phyloP scores from a whole-genome alignment of 306 rosid genomes.

The Cucumis hystrix region DNA sequence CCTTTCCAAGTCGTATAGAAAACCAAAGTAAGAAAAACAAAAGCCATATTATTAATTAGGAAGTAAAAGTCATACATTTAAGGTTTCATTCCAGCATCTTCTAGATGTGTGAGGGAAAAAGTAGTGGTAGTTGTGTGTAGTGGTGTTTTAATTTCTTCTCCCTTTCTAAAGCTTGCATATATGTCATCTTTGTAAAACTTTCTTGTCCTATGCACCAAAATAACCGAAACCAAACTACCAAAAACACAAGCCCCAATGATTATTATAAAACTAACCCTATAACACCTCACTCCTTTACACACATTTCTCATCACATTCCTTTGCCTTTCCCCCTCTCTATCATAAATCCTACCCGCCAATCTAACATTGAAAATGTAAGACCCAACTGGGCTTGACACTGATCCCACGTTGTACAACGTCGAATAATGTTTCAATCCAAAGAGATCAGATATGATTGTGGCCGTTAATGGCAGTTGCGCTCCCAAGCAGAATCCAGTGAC shows the following conservation, averaged over 20 bases:
- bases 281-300: background rate
- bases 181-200: background rate
- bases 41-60: too few species aligned
- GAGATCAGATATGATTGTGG: background rate
- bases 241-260: background rate
- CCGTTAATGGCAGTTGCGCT: background rate
- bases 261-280: background rate
- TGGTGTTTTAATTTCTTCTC: too few species aligned
- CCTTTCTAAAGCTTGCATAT: background rate
- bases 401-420: background rate
- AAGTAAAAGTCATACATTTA: too few species aligned
- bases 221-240: background rate
- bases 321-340: background rate
- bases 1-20: too few species aligned
- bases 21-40: too few species aligned
- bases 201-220: background rate
- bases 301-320: background rate
- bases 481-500: background rate
- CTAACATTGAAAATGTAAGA: background rate
- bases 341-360: background rate
- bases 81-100: too few species aligned
- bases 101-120: too few species aligned
- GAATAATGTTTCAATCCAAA: background rate
- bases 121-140: background rate
- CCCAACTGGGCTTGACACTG: background rate